phyloP scores from a whole-genome alignment of 345 rosid species.

The Gossypium raimondii region DNA sequence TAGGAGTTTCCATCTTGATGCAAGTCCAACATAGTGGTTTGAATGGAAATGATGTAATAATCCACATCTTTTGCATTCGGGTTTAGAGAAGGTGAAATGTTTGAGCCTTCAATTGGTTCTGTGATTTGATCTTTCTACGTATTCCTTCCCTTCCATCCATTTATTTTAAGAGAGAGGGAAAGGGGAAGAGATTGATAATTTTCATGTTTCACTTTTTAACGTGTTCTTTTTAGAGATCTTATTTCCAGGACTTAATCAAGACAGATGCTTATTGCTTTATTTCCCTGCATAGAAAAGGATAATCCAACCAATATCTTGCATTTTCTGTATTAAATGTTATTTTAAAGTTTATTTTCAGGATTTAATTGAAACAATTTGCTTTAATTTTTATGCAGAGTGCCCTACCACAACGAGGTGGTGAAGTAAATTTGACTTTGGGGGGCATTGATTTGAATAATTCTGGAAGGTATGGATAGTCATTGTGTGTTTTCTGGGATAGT shows the following conservation, averaged over 20 bases:
- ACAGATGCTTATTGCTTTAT: not conserved
- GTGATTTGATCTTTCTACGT: not conserved
- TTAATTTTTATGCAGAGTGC: slow-evolving; percentile 55
- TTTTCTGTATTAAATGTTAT: not conserved
- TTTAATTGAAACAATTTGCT: not conserved
- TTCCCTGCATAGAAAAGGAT: not conserved
- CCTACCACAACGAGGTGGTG: slow-evolving; percentile 89
- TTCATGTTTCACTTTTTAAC: not conserved
- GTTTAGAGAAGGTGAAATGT: not conserved
- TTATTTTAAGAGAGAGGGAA: not conserved
- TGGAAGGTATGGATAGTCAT: slow-evolving; percentile 60
- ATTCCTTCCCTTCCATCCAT: not conserved
- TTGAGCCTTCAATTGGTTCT: not conserved
- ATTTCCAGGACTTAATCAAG: not conserved
- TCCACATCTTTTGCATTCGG: not conserved
- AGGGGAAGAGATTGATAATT: not conserved
- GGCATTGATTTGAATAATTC: slow-evolving; percentile 97
- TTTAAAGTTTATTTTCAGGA: not conserved
- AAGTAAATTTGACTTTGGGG: slow-evolving; percentile 90
- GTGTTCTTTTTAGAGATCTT: not conserved
- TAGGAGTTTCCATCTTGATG: slow-evolving; percentile 1
- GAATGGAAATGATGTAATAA: not conserved
- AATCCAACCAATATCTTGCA: not conserved
- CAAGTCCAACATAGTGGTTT: not conserved
- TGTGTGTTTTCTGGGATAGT: slow-evolving; percentile 12